Conservation (phyloP, 768 basidiomycete genomes). For the Lactifluus subvellereus region DNA sequence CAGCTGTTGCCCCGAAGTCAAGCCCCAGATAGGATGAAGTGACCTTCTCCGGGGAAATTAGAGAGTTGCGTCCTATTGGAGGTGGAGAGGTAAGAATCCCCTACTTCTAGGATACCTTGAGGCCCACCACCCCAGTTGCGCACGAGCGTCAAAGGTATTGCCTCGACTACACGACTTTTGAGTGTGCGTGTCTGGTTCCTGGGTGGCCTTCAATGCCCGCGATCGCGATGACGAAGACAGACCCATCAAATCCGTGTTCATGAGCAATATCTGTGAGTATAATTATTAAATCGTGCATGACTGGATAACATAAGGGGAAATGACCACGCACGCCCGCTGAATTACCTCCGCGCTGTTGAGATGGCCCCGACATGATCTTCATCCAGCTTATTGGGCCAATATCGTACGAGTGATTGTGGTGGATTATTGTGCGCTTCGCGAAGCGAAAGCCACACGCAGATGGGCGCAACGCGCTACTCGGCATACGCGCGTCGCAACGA, state of each 20-base stretch:
- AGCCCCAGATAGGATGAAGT: too few species aligned
- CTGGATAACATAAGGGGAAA: not conserved
- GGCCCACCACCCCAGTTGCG: not conserved
- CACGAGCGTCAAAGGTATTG: constrained; percentile 28
- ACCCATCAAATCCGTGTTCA: not conserved
- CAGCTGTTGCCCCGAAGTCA: too few species aligned
- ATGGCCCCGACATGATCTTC: too few species aligned
- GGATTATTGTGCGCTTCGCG: not conserved
- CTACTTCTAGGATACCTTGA: too few species aligned
- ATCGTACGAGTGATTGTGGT: constrained; percentile 5
- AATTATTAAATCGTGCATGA: constrained; percentile 8
- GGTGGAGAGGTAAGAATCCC: constrained; percentile 33
- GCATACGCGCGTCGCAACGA: constrained; percentile 5
- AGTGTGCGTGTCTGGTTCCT: too few species aligned
- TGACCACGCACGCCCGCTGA: too few species aligned
- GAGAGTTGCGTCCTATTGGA: constrained; percentile 29
- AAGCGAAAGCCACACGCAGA: constrained; percentile 1
- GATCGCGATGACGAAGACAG: too few species aligned
- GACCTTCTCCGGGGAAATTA: constrained; percentile 29
- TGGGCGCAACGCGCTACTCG: constrained; percentile 11
- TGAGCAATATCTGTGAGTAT: not conserved
- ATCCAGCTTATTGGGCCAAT: not conserved
- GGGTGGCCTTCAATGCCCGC: constrained; percentile 14
- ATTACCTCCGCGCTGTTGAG: too few species aligned
- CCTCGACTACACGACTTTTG: constrained; percentile 28